Conservation (phyloP, 257 asterid species). For the Solanum dulcamara region DNA sequence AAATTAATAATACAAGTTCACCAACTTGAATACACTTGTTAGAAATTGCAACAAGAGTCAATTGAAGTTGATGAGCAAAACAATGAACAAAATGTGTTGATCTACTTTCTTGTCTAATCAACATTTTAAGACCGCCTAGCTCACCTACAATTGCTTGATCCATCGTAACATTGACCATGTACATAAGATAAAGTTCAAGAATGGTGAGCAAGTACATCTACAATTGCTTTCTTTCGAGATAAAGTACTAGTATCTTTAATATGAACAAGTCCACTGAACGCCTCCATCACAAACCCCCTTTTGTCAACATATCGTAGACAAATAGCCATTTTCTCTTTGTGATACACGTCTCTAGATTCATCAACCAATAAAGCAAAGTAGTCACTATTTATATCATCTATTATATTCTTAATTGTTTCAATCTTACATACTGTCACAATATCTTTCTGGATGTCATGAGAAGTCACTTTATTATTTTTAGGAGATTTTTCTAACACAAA, state of each 20-base stretch:
- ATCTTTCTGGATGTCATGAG: background rate
- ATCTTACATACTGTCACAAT: background rate
- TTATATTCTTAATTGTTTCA: background rate
- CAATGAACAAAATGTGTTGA: background rate
- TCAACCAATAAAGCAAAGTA: too few relatives aligned
- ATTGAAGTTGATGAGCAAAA: background rate
- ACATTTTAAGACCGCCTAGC: background rate
- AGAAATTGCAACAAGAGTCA: background rate
- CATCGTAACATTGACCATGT: background rate
- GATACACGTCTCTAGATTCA: too few relatives aligned
- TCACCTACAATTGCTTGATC: background rate
- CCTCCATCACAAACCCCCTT: background rate
- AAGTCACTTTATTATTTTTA: background rate
- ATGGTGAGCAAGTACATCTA: background rate
- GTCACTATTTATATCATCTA: background rate
- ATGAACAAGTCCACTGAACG: background rate
- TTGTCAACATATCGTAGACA: background rate
- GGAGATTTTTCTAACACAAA: background rate
- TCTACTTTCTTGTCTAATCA: background rate
- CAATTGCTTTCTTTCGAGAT: background rate
- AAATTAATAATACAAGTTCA: background rate
- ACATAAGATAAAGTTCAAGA: background rate
- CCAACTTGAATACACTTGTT: background rate
- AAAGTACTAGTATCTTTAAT: background rate
- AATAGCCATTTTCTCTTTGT: background rate